Base-by-base conservation (phyloP, 768 basidiomycete genomes). In the Macrolepiota dolichaula region DNA sequence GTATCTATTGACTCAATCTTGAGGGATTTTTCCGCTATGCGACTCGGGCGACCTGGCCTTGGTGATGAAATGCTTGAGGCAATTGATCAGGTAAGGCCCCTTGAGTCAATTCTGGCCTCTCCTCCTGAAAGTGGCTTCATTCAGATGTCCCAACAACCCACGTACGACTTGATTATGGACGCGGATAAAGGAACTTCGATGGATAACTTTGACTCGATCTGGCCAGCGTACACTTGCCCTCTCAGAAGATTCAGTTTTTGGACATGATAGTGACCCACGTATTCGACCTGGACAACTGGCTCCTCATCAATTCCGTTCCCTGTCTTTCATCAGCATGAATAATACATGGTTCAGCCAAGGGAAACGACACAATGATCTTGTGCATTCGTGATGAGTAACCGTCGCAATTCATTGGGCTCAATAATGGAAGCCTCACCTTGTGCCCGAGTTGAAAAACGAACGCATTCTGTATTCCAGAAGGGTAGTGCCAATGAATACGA, bases 21-120 rank as follows among this genome's bases (percentile, higher is more conserved):
- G 67, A 91, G 88, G 64, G 85, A 89, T 49, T 82, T 81, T 63
- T 86, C 88, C 10, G 77, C 73, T 2, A 71, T 77, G 64, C 75
- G 81, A n/a, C 71, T 89, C 0, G 85, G 80, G 1, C 81, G 91
- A 11, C 92, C 91, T 1, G 89, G 86, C 2, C 69, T 93, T 3
- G 91, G 92, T 1, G 91, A 93, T 71, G 93, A 92, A 80, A 94
- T 94, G 92, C 89, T 94, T 63, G 85, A 89, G 38, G 85, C 79
- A 12, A 70, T 66, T 6, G 83, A 83, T 37, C 79, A 77, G 51
- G 81, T 79, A 1, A 77, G 81, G 62, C 82, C 88, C 0, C 76
- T 91, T 29, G 69, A 78, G 0, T 75, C 88, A 0, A 90, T 92
- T 62, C 82, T 85, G 0, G 87, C 86, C 0, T 87, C 83, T 0